phyloP scores from a whole-genome alignment of 129 eudicot genomes.

The Helichrysum umbraculigerum region DNA sequence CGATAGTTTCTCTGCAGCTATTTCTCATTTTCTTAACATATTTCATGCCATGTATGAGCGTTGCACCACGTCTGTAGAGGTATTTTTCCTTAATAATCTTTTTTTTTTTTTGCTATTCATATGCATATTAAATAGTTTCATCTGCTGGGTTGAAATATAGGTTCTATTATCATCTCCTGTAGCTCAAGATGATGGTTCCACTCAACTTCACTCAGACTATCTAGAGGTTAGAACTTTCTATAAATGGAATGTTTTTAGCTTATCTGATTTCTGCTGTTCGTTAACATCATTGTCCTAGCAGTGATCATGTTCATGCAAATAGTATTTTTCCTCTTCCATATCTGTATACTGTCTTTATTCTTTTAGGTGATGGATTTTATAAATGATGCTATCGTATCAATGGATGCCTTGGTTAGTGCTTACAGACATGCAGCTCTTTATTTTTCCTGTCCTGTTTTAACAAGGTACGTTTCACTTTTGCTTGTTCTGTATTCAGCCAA shows the following conservation, averaged over 20 bases:
- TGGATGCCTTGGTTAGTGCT: slow-evolving; percentile 78
- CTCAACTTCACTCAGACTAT: slow-evolving; percentile 65
- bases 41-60: slow-evolving; percentile 87
- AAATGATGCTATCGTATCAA: slow-evolving; percentile 83
- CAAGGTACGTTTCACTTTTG: slow-evolving; percentile 46
- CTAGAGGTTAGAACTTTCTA: slow-evolving; percentile 59
- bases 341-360: neutral
- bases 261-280: neutral
- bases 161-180: slow-evolving; percentile 63
- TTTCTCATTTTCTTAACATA: slow-evolving; percentile 72
- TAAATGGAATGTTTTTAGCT: neutral
- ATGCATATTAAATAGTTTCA: slow-evolving; percentile 18
- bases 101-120: neutral
- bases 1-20: slow-evolving; percentile 49
- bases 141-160: slow-evolving; percentile 41
- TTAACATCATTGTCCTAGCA: neutral
- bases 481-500: neutral
- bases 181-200: slow-evolving; percentile 46
- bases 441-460: slow-evolving; percentile 72
- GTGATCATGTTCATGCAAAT: neutral
- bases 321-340: neutral
- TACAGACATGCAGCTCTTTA: slow-evolving; percentile 75
- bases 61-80: slow-evolving; percentile 90
- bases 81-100: slow-evolving; percentile 15
- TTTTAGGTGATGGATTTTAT: slow-evolving; percentile 81